phyloP scores from a whole-genome alignment of 1,284 basidiomycete species.

The Puccinia hordei region DNA sequence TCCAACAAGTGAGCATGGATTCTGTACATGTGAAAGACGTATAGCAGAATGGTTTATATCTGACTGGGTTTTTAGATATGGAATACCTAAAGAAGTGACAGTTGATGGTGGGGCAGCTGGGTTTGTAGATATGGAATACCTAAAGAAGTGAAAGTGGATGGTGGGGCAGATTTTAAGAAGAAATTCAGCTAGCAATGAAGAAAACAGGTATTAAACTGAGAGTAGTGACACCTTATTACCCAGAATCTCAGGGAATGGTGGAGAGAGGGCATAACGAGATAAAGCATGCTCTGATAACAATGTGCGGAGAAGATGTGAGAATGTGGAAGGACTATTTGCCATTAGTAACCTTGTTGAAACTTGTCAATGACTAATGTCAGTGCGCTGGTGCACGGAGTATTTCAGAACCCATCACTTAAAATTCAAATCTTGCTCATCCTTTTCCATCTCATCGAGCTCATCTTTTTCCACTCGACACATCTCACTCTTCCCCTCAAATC shows the following conservation, averaged over 20 bases:
- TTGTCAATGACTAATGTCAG: too few species aligned
- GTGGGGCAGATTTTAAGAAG: constrained; percentile 26
- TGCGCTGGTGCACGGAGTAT: too few species aligned
- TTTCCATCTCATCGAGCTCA: too few species aligned
- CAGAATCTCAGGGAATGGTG: constrained; percentile 32
- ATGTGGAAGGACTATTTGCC: constrained; percentile 34
- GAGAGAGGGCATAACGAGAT: constrained; percentile 41
- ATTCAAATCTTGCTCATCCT: too few species aligned
- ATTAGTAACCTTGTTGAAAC: too few species aligned
- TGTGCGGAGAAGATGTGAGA: constrained; percentile 17
- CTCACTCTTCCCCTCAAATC: too few species aligned
- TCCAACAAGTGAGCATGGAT: constrained; percentile 15
- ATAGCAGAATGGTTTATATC: constrained; percentile 36
- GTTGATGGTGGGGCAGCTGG: too few species aligned
- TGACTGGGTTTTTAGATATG: constrained; percentile 44
- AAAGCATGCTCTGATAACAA: constrained; percentile 28
- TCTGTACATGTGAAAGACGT: constrained; percentile 3
- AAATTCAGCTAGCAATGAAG: constrained; percentile 18
- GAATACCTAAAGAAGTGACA: too few species aligned
- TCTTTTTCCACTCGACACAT: too few species aligned
- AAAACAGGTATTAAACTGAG: constrained; percentile 10
- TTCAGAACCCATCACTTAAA: too few species aligned
- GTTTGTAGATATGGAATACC: too few species aligned
- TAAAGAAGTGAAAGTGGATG: constrained; percentile 22
- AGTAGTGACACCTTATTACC: constrained; percentile 20